phyloP scores from a whole-genome alignment of 345 rosid genomes.

The Melaleuca quinquenervia region DNA sequence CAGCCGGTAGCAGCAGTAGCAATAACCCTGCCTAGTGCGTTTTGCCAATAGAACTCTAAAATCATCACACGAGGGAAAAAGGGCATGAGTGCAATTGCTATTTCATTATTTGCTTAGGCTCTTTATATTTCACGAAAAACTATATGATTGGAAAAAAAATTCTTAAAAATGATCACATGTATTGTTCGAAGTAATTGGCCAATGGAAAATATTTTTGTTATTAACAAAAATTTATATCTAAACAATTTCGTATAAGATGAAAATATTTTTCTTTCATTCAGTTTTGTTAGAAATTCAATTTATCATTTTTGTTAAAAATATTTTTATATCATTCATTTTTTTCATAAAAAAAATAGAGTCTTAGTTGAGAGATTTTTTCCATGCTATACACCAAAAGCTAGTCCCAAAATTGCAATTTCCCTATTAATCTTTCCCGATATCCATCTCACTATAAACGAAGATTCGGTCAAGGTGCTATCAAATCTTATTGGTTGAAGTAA shows the following conservation, averaged over 20 bases:
- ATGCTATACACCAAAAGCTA: neutral
- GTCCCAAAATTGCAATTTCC: neutral
- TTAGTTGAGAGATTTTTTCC: neutral
- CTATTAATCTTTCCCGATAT: neutral
- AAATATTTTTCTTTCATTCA: too few relatives aligned
- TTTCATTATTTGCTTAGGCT: neutral
- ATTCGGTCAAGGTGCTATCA: neutral
- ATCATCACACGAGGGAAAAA: neutral
- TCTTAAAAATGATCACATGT: too few relatives aligned
- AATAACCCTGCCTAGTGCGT: neutral
- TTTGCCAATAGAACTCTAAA: neutral
- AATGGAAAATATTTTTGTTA: too few relatives aligned
- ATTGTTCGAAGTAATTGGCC: too few relatives aligned
- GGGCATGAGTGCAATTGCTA: neutral
- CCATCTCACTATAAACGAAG: neutral
- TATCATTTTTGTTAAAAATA: too few relatives aligned
- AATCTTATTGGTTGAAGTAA: neutral
- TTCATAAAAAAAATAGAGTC: too few relatives aligned
- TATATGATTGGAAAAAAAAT: too few relatives aligned
- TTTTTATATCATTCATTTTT: too few relatives aligned
- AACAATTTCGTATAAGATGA: too few relatives aligned
- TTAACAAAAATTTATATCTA: too few relatives aligned
- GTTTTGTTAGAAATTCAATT: too few relatives aligned
- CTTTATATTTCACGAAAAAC: too few relatives aligned
- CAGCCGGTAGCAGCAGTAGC: neutral